phyloP scores from a whole-genome alignment of 225 moss, liverwort and hornwort genomes.

The Marchantia polymorpha region DNA sequence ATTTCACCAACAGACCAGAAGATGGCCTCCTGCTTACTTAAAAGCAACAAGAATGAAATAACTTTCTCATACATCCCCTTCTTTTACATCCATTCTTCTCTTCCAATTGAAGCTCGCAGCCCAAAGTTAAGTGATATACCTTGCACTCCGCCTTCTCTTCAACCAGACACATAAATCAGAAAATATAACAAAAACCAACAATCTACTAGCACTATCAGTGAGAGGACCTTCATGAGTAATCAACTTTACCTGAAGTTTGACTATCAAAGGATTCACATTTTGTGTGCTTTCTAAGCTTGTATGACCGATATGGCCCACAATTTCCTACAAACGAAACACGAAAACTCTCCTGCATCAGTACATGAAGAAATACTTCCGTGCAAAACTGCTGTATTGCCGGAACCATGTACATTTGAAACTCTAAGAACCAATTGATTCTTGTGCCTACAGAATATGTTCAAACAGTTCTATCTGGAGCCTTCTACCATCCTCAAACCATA shows the following conservation, averaged over 20 bases:
- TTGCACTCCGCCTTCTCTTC: not conserved
- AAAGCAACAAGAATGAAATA: not conserved
- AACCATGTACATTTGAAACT: not conserved
- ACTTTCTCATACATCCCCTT: not conserved
- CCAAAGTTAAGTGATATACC: not conserved
- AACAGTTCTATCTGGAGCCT: not conserved
- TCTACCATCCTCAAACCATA: not conserved
- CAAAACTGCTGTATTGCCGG: not conserved
- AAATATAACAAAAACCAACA: too few relatives aligned
- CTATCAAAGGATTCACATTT: constrained; percentile 91
- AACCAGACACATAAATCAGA: not conserved
- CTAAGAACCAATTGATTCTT: not conserved
- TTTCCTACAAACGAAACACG: constrained; percentile 43
- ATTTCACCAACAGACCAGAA: not conserved
- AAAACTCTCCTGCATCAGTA: not conserved
- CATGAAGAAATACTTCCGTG: not conserved
- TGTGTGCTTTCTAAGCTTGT: constrained; percentile 97
- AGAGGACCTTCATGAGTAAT: not conserved
- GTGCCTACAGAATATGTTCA: not conserved
- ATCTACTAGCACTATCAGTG: too few relatives aligned
- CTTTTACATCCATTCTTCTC: not conserved
- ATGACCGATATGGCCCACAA: constrained; percentile 73
- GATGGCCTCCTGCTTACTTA: not conserved
- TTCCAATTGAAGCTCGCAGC: not conserved
- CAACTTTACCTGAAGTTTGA: constrained; percentile 79